phyloP scores from a whole-genome alignment of 495 filamentous ascomycete species.

The Neurospora sp. region DNA sequence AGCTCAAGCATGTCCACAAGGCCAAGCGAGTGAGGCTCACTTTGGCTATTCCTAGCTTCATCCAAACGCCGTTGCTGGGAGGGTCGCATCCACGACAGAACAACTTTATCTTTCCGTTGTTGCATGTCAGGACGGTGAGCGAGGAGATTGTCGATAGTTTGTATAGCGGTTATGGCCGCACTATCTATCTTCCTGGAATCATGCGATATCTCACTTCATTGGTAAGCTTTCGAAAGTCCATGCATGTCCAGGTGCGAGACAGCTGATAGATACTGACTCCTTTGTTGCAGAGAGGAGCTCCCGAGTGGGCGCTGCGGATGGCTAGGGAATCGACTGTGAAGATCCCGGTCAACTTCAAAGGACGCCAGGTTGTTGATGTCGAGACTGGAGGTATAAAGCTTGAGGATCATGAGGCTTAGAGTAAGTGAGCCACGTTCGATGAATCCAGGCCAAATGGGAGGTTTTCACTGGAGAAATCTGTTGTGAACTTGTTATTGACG shows the following conservation, averaged over 20 bases:
- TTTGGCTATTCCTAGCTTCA: constrained; percentile 23
- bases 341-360: background rate
- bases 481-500: too few relatives aligned
- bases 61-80: constrained; percentile 24
- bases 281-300: background rate
- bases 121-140: constrained; percentile 28
- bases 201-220: constrained; percentile 24
- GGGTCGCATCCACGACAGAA: constrained; percentile 19
- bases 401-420: background rate
- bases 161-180: constrained; percentile 23
- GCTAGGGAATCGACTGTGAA: background rate
- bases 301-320: background rate
- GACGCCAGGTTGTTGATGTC: background rate
- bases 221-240: constrained; percentile 12
- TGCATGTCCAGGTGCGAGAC: background rate
- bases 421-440: too few relatives aligned
- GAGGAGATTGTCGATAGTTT: constrained; percentile 24
- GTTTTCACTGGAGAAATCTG: too few relatives aligned
- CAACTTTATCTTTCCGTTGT: constrained; percentile 23
- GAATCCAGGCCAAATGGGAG: too few relatives aligned
- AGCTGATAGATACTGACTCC: background rate
- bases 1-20: constrained; percentile 16
- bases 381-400: background rate
- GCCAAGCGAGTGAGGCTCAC: constrained; percentile 24
- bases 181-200: constrained; percentile 24